Evolutionary conservation across 164 flowering plant species (phyloP).

Genomic region (Euptelea pleiosperma): DNA sequence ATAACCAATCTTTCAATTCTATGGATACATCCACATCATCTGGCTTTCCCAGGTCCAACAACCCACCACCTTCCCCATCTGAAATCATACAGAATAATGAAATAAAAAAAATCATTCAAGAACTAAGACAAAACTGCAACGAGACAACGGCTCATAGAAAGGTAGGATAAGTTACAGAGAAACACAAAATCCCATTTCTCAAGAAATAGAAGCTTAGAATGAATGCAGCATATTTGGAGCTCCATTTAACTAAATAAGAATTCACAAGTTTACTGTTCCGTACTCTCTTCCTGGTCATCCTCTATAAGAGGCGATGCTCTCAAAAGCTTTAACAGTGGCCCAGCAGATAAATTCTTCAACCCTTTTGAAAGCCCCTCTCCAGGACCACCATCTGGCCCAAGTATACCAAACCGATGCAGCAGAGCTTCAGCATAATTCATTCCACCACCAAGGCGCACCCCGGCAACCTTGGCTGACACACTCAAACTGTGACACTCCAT

Average conservation of each 20-base stretch:
- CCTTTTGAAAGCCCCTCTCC: conserved; percentile 84
- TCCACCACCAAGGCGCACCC: conserved; percentile 94
- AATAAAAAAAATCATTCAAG: background rate
- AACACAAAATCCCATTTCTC: background rate
- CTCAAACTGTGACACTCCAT: conserved; percentile 71
- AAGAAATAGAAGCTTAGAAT: background rate
- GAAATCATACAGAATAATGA: conserved; percentile 11
- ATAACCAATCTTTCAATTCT: conserved; percentile 87
- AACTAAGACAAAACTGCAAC: no score
- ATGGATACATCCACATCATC: conserved; percentile 83
- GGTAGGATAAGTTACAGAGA: background rate
- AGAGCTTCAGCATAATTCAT: conserved; percentile 90
- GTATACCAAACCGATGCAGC: conserved; percentile 89
- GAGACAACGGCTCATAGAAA: background rate
- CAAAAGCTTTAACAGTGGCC: conserved; percentile 79
- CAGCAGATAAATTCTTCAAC: conserved; percentile 61
- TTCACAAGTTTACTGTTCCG: conserved; percentile 12
- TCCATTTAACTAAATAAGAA: conserved; percentile 4
- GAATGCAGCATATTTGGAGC: conserved; percentile 2
- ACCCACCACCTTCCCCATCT: conserved; percentile 42
- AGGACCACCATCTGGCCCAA: conserved; percentile 95
- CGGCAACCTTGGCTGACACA: conserved; percentile 72
- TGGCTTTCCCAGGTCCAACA: conserved; percentile 67
- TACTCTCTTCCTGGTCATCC: conserved; percentile 48
- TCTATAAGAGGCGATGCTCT: conserved; percentile 49